Base-by-base conservation (phyloP, 495 filamentous ascomycete species). In the Bryoglossum gracile region DNA sequence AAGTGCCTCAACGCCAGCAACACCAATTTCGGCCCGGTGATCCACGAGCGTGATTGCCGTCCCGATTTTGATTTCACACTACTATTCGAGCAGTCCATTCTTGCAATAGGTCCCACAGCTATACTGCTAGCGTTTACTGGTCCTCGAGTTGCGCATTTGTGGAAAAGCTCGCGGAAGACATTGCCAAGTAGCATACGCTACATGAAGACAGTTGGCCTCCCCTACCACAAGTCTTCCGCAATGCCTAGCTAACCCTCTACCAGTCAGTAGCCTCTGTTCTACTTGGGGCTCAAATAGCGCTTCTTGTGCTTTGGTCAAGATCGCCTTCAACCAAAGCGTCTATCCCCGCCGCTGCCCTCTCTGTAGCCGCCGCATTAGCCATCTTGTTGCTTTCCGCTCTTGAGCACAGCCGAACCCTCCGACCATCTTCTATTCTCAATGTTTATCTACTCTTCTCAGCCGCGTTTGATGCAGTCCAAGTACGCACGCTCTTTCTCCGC, bases 391-490 rank as follows among this genome's bases (percentile, higher is more conserved):
- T 70, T 8, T 72, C 69, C 3, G 67, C 65, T 43, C 21, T 62
- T 32, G 69, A 74, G 50, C 71, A 74, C 39, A 44, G 47, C 1
- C 55, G 57, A n/a, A 53, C 55, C 13, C 48, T 71, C 13, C 53
- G 67, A 30, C 66, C 71, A 13, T 46, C 42, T 23, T 41, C 50
- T 3, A 37, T 51, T 10, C 44, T 85, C 42, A 72, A 70, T 44
- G 48, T 68, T 3, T 86, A 78, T 57, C 68, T 86, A 2, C 62
- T 80, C 28, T 56, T 74, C 50, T 73, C 77, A 0, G 47, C 78
- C 9, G 50, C 81, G 10, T 75, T 83, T 43, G 80, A 83, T 59
- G 63, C 66, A 37, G 72, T 62, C 11, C 66, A 61, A 32, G 48
- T 58, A 2, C 57, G 71, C 6, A 73, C 61, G 8, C 54, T 62